Evolutionary conservation across 768 basidiomycete species (phyloP), one percentile per base, ranked within the genome.

Genomic region (Hysterangium stoloniferum): DNA sequence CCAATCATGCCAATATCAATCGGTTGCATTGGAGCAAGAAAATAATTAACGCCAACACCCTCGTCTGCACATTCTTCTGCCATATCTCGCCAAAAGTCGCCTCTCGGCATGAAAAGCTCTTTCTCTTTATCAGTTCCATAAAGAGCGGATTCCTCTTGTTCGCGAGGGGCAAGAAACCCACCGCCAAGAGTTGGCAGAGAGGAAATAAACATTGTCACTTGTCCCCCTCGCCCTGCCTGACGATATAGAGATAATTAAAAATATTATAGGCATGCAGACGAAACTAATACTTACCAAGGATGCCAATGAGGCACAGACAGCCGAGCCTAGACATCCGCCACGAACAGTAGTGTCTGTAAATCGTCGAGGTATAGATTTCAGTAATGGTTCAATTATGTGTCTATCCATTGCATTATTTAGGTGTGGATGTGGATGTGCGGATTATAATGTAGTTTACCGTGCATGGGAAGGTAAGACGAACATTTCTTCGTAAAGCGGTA

Each of bases 1-100:
- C 89, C 87, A 47, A 99, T 80, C 4, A 86, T 89, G 4, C 83
- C 95, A 2, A 97, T 69, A 65, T 98, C 96, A 58, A 90, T 81
- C 55, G 79, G 83, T 62, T 79, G 79, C 55, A 67, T 76, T 52
- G 87, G 88, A 24, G 86, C 86, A 19, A 97, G 69, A 68, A 96
- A 94, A 67, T 92, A 73, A 62, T 82, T 92, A 52, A 96, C 82
- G 1, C 91, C 94, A 24, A 98, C 78, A 19, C 96, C 96, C 49
- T 84, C 80, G 53, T 90, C 84, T 1, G 86, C 88, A 59, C 87
- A 87, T 62, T 93, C 88, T 59, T 94, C 89, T 6, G 81, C 94
- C 6, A 92, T 76, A 5, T 84, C 78, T 33, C 76, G 74, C 91
- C 95, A 99, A 25, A 76, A 71, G 5, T 78, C 71, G 53, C 82